Evolutionary conservation across 805 yeast genomes (phyloP).

Genomic region (Hanseniaspora jakobsenii): DNA sequence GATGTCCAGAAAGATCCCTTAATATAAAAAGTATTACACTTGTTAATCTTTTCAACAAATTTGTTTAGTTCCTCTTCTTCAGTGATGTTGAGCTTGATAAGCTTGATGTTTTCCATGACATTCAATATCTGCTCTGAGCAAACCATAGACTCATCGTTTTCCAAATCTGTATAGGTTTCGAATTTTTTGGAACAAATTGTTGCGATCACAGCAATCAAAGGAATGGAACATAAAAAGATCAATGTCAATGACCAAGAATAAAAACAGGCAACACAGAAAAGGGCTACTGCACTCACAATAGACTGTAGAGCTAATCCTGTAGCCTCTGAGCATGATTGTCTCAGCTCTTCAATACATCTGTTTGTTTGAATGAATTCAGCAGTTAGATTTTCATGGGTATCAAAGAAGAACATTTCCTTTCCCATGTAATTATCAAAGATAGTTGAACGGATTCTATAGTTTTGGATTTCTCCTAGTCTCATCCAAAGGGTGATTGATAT

Average conservation of each 20-base stretch:
- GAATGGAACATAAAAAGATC: conserved; percentile 61
- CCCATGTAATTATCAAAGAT: conserved; percentile 36
- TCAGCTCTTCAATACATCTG: conserved; percentile 60
- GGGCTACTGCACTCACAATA: conserved; percentile 39
- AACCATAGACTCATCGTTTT: conserved; percentile 44
- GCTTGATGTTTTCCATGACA: conserved; percentile 47
- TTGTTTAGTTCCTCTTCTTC: conserved; percentile 39
- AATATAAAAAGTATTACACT: conserved; percentile 32
- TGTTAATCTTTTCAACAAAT: conserved; percentile 28
- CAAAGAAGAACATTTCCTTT: conserved; percentile 49
- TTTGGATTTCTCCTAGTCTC: conserved; percentile 60
- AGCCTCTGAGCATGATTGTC: conserved; percentile 58
- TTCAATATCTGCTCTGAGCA: conserved; percentile 59
- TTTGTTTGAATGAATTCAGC: conserved; percentile 58
- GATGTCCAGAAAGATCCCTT: conserved; percentile 31
- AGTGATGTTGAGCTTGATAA: conserved; percentile 53
- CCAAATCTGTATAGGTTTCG: conserved; percentile 37
- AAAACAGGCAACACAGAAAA: conserved; percentile 53
- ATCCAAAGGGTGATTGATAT: conserved; percentile 50
- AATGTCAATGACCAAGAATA: conserved; percentile 80
- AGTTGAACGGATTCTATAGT: conserved; percentile 38
- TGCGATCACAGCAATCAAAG: conserved; percentile 46
- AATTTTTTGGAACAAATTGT: conserved; percentile 40
- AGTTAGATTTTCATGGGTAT: conserved; percentile 39
- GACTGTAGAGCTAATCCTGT: conserved; percentile 47